Percentiles rank a stretch among this genome's conserved stretches.
Evolutionary conservation across 148 eudicot species (phyloP).

Genomic region (Vaccinium corymbosum): DNA sequence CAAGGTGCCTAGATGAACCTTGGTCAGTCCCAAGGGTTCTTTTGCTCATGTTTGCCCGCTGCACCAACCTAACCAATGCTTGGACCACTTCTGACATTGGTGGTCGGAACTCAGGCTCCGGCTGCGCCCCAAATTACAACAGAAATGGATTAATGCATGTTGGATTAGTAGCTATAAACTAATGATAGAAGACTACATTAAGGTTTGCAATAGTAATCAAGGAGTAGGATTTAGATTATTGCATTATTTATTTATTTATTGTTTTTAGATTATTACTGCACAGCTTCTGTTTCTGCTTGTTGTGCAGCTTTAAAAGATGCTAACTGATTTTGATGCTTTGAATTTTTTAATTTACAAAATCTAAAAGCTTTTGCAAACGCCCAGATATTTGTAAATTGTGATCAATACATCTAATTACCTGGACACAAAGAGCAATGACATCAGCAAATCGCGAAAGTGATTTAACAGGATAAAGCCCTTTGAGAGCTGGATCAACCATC

Average conservation of each 20-base stretch:
- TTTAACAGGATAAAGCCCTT: conserved; percentile 87
- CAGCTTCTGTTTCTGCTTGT: neutral
- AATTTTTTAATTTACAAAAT: no score
- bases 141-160: neutral
- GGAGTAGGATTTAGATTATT: neutral
- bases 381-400: neutral
- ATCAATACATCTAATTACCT: conserved; percentile 41
- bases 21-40: conserved; percentile 71
- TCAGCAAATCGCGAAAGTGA: conserved; percentile 93
- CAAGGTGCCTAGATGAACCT: conserved; percentile 26
- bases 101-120: conserved; percentile 95
- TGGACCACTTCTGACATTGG: conserved; percentile 99
- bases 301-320: neutral
- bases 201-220: neutral
- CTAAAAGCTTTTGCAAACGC: neutral
- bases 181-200: neutral
- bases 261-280: neutral
- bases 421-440: conserved; percentile 90
- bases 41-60: conserved; percentile 94
- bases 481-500: conserved; percentile 87
- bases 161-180: neutral
- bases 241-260: no score
- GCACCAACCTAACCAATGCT: conserved; percentile 88
- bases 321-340: neutral
- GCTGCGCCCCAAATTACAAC: conserved; percentile 33